Evolutionary conservation across 352 stramenopile species (phyloP).

Genomic region (Pilasporangium apinafurcum): DNA sequence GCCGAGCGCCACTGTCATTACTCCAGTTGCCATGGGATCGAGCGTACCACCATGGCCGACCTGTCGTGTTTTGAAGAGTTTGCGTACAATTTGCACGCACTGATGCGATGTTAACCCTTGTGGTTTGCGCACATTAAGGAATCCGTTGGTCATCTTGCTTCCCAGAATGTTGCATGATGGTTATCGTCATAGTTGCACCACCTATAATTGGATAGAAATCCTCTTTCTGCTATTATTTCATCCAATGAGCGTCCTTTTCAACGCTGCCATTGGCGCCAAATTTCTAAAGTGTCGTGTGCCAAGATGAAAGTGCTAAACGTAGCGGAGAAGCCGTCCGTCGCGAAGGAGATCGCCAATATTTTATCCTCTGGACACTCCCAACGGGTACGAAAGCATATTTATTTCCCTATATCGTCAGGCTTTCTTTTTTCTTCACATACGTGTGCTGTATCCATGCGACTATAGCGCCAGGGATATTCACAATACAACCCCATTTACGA

Average conservation of each 20-base stretch:
- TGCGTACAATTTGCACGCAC: slow-evolving; percentile 62
- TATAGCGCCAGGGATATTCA: slow-evolving; percentile 59
- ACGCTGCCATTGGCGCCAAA: not conserved
- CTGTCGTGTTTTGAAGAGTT: slow-evolving; percentile 62
- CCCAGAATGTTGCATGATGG: slow-evolving; percentile 8
- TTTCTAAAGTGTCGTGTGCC: not conserved
- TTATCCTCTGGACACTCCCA: slow-evolving; percentile 68
- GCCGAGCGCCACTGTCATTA: slow-evolving; percentile 75
- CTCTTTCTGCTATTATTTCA: not conserved
- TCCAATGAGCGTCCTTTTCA: slow-evolving; percentile 8
- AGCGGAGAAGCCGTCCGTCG: slow-evolving; percentile 99
- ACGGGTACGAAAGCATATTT: slow-evolving; percentile 41
- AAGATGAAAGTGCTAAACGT: slow-evolving; percentile 94
- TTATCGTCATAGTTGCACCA: not conserved
- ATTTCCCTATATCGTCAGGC: not conserved
- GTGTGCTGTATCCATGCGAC: not conserved
- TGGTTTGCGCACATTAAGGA: slow-evolving; percentile 81
- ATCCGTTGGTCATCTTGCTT: slow-evolving; percentile 29
- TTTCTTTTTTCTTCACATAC: not conserved
- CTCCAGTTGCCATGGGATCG: slow-evolving; percentile 86
- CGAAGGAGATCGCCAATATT: slow-evolving; percentile 95
- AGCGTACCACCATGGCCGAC: slow-evolving; percentile 81
- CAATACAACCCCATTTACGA: slow-evolving; percentile 91
- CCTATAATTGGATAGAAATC: slow-evolving; percentile 8
- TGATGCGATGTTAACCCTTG: slow-evolving; percentile 70